These are phyloP conservation scores for Fusarium buxicola DNA, from an alignment of 2,329 filamentous ascomycete species.

Conservation along the genomic window DNA sequence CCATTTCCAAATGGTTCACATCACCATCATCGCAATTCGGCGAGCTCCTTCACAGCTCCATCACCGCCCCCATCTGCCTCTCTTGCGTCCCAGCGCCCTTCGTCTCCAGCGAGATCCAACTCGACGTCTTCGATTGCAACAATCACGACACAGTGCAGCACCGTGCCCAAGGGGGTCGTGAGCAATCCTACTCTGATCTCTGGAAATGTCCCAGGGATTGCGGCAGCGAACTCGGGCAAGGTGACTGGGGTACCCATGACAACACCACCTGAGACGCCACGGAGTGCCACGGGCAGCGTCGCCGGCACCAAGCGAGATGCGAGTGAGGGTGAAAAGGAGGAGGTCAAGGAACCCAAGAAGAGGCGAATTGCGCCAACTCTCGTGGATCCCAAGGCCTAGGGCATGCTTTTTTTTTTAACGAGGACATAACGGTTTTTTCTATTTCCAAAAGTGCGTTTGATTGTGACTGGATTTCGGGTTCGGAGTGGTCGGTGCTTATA, in stretches of 20 bases:
- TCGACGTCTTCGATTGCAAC: conserved; percentile 85
- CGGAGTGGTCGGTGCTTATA: conserved; percentile 20
- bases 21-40: conserved; percentile 69
- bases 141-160: conserved; percentile 73
- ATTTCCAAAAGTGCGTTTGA: conserved; percentile 27
- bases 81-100: conserved; percentile 72
- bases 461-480: conserved; percentile 14
- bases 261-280: conserved; percentile 91
- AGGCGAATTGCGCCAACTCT: conserved; percentile 77
- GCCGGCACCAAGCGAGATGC: conserved; percentile 67
- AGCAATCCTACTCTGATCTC: conserved; percentile 85
- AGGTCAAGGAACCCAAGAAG: conserved; percentile 71
- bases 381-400: conserved; percentile 53
- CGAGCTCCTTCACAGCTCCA: conserved; percentile 67
- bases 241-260: conserved; percentile 77
- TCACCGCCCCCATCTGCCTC: conserved; percentile 68
- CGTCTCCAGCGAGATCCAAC: conserved; percentile 86
- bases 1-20: conserved; percentile 62
- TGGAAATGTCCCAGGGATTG: conserved; percentile 80
- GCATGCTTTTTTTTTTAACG: not conserved
- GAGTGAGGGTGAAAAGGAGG: conserved; percentile 65
- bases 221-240: conserved; percentile 76
- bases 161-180: conserved; percentile 64
- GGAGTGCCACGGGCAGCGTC: conserved; percentile 49
- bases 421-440: not conserved